Conservation (phyloP, 2,329 filamentous ascomycete species). For the Pyrenophora graminea region DNA sequence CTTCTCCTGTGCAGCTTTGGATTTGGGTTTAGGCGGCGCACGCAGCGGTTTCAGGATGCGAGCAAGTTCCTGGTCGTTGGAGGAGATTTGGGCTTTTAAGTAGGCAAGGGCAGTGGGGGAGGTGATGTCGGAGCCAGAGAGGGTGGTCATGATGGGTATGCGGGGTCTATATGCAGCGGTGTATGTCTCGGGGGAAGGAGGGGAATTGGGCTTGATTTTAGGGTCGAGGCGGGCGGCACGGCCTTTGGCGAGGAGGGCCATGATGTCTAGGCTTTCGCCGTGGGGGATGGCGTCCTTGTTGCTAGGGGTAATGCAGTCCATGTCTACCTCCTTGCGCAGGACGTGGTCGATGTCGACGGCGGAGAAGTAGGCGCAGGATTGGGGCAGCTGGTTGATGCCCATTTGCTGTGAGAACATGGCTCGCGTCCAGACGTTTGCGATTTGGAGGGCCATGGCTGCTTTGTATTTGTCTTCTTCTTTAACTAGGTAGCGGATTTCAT, state of each 20-base stretch:
- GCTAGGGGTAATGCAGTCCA: constrained; percentile 93
- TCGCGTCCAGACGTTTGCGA: constrained; percentile 94
- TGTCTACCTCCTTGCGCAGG: constrained; percentile 95
- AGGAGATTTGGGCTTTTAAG: constrained; percentile 82
- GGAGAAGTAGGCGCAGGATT: constrained; percentile 93
- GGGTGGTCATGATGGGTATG: constrained; percentile 75
- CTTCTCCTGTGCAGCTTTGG: neutral
- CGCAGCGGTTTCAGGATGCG: constrained; percentile 65
- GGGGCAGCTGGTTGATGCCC: constrained; percentile 91
- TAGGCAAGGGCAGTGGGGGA: constrained; percentile 58
- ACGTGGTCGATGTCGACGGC: constrained; percentile 95
- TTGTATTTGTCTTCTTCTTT: constrained; percentile 84
- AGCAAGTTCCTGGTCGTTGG: constrained; percentile 72
- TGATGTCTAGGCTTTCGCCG: constrained; percentile 86
- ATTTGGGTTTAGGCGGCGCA: constrained; percentile 3
- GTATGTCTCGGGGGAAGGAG: constrained; percentile 55
- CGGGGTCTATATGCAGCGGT: constrained; percentile 73
- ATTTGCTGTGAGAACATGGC: constrained; percentile 98
- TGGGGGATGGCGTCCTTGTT: constrained; percentile 77
- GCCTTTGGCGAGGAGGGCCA: constrained; percentile 74
- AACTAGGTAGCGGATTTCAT: constrained; percentile 94
- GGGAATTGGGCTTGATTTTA: constrained; percentile 62
- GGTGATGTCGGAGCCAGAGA: constrained; percentile 54
- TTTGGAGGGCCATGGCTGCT: constrained; percentile 87
- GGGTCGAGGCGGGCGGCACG: constrained; percentile 70